Evolutionary conservation across 768 basidiomycete species (phyloP).

Genomic region (Psilocybe tampanensis): DNA sequence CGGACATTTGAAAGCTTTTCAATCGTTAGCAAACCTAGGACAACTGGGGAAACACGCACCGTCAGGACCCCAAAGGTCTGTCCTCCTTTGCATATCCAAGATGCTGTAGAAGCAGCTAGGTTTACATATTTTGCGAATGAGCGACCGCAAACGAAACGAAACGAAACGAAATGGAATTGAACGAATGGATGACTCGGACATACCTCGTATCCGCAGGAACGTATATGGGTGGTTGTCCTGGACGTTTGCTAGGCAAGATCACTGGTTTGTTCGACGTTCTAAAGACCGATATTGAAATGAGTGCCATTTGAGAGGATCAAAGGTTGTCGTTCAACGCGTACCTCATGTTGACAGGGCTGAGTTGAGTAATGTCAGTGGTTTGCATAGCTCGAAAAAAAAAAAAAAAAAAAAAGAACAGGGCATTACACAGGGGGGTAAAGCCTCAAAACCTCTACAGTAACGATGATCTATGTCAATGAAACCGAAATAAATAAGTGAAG

Average conservation of each 20-base stretch:
- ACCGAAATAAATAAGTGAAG: background rate
- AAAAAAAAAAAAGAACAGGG: background rate
- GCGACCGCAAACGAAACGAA: too few relatives aligned
- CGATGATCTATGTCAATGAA: background rate
- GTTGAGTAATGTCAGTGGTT: background rate
- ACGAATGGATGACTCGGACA: too few relatives aligned
- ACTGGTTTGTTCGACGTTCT: conserved; percentile 20
- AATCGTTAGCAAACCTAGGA: background rate
- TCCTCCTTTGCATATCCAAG: conserved; percentile 61
- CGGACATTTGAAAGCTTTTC: background rate
- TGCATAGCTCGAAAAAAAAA: background rate
- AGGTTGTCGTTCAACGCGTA: too few relatives aligned
- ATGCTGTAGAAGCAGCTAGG: conserved; percentile 41
- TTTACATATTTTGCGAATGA: too few relatives aligned
- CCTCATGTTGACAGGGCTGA: conserved; percentile 17
- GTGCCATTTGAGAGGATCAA: background rate
- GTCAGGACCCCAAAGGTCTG: conserved; percentile 70
- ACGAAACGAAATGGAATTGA: too few relatives aligned
- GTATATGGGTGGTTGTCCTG: conserved; percentile 23
- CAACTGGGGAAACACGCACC: conserved; percentile 33
- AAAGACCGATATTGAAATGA: background rate
- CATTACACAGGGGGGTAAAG: conserved; percentile 38
- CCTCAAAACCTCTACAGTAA: conserved; percentile 40
- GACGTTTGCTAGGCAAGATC: conserved; percentile 18
- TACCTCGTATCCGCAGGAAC: conserved; percentile 27